Evolutionary conservation across 768 basidiomycete genomes (phyloP), one percentile per base, ranked within the genome.

Genomic region (Rhizopogon salebrosus): DNA sequence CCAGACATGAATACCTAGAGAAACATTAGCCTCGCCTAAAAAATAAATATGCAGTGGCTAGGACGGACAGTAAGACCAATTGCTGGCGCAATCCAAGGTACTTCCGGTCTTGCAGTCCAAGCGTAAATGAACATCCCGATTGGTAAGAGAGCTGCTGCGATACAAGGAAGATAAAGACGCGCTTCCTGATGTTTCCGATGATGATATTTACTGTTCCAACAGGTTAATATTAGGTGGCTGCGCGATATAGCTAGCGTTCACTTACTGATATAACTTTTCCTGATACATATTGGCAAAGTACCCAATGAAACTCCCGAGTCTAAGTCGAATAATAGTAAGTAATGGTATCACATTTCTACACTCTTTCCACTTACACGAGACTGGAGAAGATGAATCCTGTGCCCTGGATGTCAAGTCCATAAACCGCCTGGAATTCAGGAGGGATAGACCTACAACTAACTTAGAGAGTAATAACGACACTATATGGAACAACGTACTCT

Each of bases 121-220:
- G 81, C 85, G 60, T 80, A 88, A n/a, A 87, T 79, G 66, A 85
- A 80, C 75, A 83, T 79, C n/a, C 75, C 77, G 1, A 68, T 56
- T 0, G 82, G 81, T 50, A 82, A 69, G 9, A 80, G 59, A 24
- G 83, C 48, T 0, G 72, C 78, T 0, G 78, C 80, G 31, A 72
- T 57, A 60, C 81, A 81, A n/a, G 80, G 75, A 22, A 68, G 64
- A 53, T 79, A 82, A 23, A 84, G 64, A 9, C 83, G 74, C 1
- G 83, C 83, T 66, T 85, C 84, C 1, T 70, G 72, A 2, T 70
- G 68, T 34, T 24, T 22, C 54, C 61, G 16, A 23, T 66, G 67
- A 6, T 61, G n/a, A 27, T 50, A 23, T 36, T 40, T 39, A 3
- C 54, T 54, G 48, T 8, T 58, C 52, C 8, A 18, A 45, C 9